A percentile compares a stretch with the other conserved stretches of the same genome.
phyloP scores from a whole-genome alignment of 176 grass and related monocot genomes.

The Chloris gayana region DNA sequence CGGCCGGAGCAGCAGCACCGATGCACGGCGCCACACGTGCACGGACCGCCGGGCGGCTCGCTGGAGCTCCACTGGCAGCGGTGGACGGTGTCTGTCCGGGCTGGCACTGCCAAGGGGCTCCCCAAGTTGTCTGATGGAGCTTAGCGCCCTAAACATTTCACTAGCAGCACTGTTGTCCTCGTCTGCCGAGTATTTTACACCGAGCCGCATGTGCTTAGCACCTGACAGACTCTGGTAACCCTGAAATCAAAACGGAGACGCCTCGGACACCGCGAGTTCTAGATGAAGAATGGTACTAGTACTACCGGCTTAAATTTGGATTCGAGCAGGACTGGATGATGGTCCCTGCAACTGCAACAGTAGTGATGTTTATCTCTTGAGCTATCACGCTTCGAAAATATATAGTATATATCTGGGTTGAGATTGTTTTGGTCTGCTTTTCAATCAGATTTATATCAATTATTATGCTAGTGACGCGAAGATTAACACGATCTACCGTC shows the following conservation, averaged over 20 bases:
- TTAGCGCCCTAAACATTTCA: constrained; percentile 23
- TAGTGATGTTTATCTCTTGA: background rate
- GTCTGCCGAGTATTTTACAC: constrained; percentile 40
- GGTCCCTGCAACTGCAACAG: background rate
- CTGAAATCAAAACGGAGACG: constrained; percentile 27
- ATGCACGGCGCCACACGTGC: constrained; percentile 30
- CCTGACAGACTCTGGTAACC: constrained; percentile 37
- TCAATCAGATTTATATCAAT: background rate
- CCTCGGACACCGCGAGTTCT: constrained; percentile 31
- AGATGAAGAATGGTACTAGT: constrained; percentile 19
- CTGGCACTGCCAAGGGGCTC: constrained; percentile 18
- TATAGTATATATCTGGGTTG: background rate
- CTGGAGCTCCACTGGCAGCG: constrained; percentile 43
- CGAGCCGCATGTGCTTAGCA: constrained; percentile 43
- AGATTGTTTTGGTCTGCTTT: background rate
- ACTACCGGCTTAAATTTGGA: background rate
- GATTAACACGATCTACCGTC: background rate
- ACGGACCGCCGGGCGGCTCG: constrained; percentile 19
- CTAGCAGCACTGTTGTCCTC: constrained; percentile 39
- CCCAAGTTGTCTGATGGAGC: constrained; percentile 42
- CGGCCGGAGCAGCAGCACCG: constrained; percentile 20
- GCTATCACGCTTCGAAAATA: background rate
- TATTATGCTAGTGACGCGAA: background rate
- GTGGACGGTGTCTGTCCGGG: constrained; percentile 42
- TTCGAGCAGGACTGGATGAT: background rate